phyloP scores from a whole-genome alignment of 129 eudicot genomes.

The Kitagawia praeruptora region DNA sequence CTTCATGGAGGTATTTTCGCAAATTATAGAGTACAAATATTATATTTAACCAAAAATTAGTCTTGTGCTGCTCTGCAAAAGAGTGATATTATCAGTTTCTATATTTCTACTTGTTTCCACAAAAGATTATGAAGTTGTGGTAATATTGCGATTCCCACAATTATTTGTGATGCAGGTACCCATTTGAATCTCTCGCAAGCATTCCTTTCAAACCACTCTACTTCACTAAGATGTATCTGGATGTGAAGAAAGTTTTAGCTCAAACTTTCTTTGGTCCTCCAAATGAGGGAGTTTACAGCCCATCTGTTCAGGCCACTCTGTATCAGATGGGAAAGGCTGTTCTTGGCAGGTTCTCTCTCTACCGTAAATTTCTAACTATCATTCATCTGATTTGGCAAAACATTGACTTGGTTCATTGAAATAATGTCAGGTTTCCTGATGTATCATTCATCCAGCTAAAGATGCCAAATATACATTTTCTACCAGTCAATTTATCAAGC shows the following conservation, averaged over 20 bases:
- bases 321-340: slow-evolving; percentile 88
- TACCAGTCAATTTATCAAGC: slow-evolving; percentile 87
- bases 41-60: not conserved
- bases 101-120: not conserved
- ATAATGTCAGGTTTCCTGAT: slow-evolving; percentile 59
- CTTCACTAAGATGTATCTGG: slow-evolving; percentile 57
- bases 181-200: slow-evolving; percentile 54
- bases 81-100: not conserved
- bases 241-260: slow-evolving; percentile 57
- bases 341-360: slow-evolving; percentile 48
- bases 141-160: not conserved
- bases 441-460: slow-evolving; percentile 62
- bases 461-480: slow-evolving; percentile 95
- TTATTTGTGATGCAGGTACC: slow-evolving; percentile 50
- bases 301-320: slow-evolving; percentile 94
- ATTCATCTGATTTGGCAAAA: not conserved
- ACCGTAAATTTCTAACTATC: not conserved
- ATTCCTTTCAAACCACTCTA: slow-evolving; percentile 36
- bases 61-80: not conserved
- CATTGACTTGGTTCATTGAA: not conserved
- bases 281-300: slow-evolving; percentile 86
- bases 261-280: slow-evolving; percentile 88
- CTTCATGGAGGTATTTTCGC: slow-evolving; percentile 73
- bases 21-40: not conserved
- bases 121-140: slow-evolving; percentile 1